Evolutionary conservation across 2,329 filamentous ascomycete genomes (phyloP), one percentile per base, ranked within the genome.

Genomic region (Colletotrichum sp.): DNA sequence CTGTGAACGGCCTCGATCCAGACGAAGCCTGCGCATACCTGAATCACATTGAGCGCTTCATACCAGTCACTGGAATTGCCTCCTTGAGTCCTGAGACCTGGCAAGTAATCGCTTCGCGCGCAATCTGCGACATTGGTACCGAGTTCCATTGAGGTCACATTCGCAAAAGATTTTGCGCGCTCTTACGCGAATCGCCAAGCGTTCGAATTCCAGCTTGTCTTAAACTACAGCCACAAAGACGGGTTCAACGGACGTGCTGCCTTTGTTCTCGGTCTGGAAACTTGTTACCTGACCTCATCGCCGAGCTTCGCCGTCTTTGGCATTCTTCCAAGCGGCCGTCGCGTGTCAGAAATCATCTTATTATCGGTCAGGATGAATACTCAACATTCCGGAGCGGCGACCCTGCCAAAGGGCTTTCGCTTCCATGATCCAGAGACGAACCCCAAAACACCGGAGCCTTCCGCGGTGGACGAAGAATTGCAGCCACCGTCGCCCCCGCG

Each of bases 361-460:
- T 65, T 65, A 76, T 55, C 65, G 57, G 44, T 59, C 78, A 81
- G 69, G 72, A 90, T 90, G 89, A 83, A 86, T 81, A 83, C 86
- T 80, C 85, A 88, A 71, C 86, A 88, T 82, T 85, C 86, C 78
- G 83, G 85, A 74, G 84, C 86, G 81, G 84, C 86, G 76, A 85
- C 86, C 79, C 84, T 88, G 78, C 83, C 89, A 78, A 86, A 84
- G 80, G 86, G 84, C 76, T 86, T 87, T 79, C 84, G 85, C 78
- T 83, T 80, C 78, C 78, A 80, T 71, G 80, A 81, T 32, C 57
- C 81, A 71, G 83, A 83, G 78, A 82, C 84, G 57, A 81, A 83
- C 15, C 88, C 87, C 65, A 89, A 83, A 80, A 92, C 90, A 12
- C 90, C 90, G 28, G 90, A 92, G 80, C 90, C 90, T 70, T 82